A percentile compares a stretch with the other conserved stretches of the same genome.
phyloP scores from a whole-genome alignment of 768 basidiomycete genomes.

The Grammothele lineata region DNA sequence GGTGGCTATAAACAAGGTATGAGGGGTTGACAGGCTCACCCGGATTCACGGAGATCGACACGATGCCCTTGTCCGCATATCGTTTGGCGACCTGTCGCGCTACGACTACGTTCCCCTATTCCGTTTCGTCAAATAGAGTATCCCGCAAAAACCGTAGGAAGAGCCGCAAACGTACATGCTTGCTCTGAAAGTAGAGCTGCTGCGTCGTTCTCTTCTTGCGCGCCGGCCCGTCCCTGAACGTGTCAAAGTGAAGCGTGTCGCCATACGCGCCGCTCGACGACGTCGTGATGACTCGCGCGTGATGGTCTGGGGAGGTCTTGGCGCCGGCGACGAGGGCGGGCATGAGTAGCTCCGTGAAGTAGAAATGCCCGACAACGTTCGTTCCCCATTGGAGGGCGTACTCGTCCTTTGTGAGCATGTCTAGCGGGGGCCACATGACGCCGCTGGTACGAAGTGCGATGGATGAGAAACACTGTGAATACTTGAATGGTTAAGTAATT shows the following conservation, averaged over 20 bases:
- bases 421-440: constrained; percentile 42
- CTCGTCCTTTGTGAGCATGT: constrained; percentile 39
- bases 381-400: constrained; percentile 55
- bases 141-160: not conserved
- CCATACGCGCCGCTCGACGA: constrained; percentile 38
- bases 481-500: not conserved
- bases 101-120: constrained; percentile 42
- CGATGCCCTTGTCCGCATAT: constrained; percentile 40
- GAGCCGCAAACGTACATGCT: constrained; percentile 36
- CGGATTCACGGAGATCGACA: constrained; percentile 43
- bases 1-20: not conserved
- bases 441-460: constrained; percentile 36
- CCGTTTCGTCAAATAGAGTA: too few species aligned
- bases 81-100: constrained; percentile 47
- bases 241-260: constrained; percentile 34
- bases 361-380: constrained; percentile 42
- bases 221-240: constrained; percentile 27
- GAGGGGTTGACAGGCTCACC: constrained; percentile 25
- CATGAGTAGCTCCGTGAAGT: constrained; percentile 39
- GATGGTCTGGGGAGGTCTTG: constrained; percentile 36
- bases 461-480: not conserved
- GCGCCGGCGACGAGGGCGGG: constrained; percentile 40
- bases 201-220: constrained; percentile 14
- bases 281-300: constrained; percentile 44
- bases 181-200: constrained; percentile 32